Conservation (phyloP, 2,329 filamentous ascomycete genomes). For the Fusarium sp. region DNA sequence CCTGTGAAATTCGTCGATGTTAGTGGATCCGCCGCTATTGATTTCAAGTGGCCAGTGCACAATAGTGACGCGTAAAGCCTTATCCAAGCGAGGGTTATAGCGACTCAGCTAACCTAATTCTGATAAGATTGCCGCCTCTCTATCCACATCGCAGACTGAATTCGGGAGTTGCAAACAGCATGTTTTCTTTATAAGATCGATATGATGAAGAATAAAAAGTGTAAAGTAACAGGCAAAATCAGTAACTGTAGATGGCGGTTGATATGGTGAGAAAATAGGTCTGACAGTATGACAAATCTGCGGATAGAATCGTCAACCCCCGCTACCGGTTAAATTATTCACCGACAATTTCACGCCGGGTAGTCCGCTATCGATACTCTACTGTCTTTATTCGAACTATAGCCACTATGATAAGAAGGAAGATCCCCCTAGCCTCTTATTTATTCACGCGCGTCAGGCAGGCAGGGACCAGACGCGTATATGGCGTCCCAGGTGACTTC, state of each 20-base stretch:
- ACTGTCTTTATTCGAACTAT: rapidly evolving
- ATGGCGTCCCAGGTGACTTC: constrained; percentile 29
- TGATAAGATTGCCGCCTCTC: not conserved
- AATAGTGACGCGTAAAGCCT: not conserved
- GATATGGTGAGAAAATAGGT: not conserved
- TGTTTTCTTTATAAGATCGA: not conserved
- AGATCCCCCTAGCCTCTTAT: constrained; percentile 3
- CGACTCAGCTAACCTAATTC: rapidly evolving
- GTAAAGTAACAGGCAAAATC: no score
- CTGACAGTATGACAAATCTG: not conserved
- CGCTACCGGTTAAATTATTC: not conserved
- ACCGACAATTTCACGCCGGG: not conserved
- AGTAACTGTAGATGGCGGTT: no score
- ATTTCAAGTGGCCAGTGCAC: not conserved
- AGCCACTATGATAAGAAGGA: not conserved
- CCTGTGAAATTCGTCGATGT: rapidly evolving
- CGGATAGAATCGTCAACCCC: not conserved
- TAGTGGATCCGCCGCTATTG: not conserved
- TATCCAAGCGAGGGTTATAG: not conserved
- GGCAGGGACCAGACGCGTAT: constrained; percentile 1
- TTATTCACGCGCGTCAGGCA: constrained; percentile 13
- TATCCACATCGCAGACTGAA: not conserved
- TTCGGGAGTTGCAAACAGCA: not conserved
- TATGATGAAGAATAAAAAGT: no score
- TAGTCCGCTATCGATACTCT: not conserved